Percentiles rank a stretch among this genome's conserved stretches.
phyloP scores from a whole-genome alignment of 108 stramenopile genomes.

The Skeletonema costatum region DNA sequence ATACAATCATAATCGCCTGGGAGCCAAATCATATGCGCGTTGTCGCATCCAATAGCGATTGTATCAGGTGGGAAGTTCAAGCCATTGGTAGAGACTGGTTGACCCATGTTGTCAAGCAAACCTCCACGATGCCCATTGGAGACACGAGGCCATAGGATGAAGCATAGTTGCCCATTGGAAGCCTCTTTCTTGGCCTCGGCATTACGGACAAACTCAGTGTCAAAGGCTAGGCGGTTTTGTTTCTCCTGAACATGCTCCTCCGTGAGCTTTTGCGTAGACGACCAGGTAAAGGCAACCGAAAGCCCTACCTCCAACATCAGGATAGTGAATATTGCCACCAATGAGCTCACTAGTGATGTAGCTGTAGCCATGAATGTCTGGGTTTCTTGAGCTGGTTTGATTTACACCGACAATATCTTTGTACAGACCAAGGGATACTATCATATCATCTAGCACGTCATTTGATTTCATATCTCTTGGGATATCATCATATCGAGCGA shows the following conservation, averaged over 20 bases:
- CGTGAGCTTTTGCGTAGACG: constrained; percentile 1
- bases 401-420: constrained; percentile 6
- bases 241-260: not conserved
- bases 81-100: too few relatives aligned
- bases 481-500: constrained; percentile 11
- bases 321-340: constrained; percentile 19
- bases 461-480: not conserved
- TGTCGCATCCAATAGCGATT: not conserved
- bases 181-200: constrained; percentile 3
- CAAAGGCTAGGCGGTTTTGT: constrained; percentile 5
- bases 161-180: constrained; percentile 6
- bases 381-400: constrained; percentile 5
- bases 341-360: constrained; percentile 10
- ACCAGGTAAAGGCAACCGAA: constrained; percentile 20
- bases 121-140: not conserved
- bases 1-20: constrained; percentile 14
- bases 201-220: constrained; percentile 10
- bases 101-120: not conserved
- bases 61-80: constrained; percentile 9
- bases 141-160: constrained; percentile 10
- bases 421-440: constrained; percentile 1
- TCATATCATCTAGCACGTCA: constrained; percentile 6
- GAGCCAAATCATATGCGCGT: constrained; percentile 18
- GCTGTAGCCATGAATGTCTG: constrained; percentile 12
- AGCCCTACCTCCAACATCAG: constrained; percentile 8